Evolutionary conservation across 345 rosid genomes (phyloP), one percentile per base, ranked within the genome.

Genomic region (Rhodamnia rubescens): DNA sequence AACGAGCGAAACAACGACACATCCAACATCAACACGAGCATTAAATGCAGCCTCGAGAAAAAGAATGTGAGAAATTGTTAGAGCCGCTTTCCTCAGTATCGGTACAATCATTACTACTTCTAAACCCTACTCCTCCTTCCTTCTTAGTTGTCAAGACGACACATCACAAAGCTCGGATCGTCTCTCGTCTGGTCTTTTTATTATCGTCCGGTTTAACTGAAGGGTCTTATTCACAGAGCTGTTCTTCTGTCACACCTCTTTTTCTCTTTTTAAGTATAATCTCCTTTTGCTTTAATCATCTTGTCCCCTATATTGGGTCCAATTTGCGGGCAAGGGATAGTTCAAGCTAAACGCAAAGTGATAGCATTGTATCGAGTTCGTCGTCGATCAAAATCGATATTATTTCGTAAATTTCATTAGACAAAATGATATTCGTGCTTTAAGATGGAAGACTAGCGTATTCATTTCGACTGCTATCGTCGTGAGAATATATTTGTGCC

Each of bases 101-200:
- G 82, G 91, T 90, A 91, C 92, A 89, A 89, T 90, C 86, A 93
- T 92, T 83, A 88, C 91, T 50, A 74, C 83, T 84, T 49, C 90
- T 85, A 44, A 88, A 88, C 90, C 90, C 89, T 84, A 49, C 42
- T 83, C 51, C 57, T 0, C 58, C 50, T 42, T 14, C 84, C 84
- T 32, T 15, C 32, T 83, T 51, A 59, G 61, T 42, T 83, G 69
- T 42, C 80, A 69, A 69, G 80, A 36, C 11, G 80, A 69, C 80
- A 69, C 80, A 69, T 69, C 80, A 36, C 26, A 20, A 69, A 18
- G 24, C 80, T 69, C 80, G 80, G 40, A 64, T 69, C 80, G 80
- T 36, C 80, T 36, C 80, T 69, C 80, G 80, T 69, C 80, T 69
- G 80, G 80, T 69, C 75, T 36, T 36, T 36, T 64, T 64, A 36